Evolutionary conservation across 768 basidiomycete genomes (phyloP), one percentile per base, ranked within the genome.

Genomic region (Gyrodon lividus): DNA sequence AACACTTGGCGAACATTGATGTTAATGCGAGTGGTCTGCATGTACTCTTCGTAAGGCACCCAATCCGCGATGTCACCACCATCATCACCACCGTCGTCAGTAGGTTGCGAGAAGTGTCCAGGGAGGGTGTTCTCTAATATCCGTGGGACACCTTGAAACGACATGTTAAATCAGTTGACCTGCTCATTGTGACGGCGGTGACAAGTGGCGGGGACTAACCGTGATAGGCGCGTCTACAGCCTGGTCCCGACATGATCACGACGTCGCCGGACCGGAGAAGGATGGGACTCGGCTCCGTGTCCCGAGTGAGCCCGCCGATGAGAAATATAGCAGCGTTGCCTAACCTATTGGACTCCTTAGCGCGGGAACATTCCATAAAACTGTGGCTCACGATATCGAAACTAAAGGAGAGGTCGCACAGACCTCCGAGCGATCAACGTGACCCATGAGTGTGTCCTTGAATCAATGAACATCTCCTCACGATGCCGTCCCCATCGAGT

Each of bases 341-440:
- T 7, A 98, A 80, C 2, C 94, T 96, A 58, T 2, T 13, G 13
- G 10, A 5, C 12, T 12, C 31, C 23, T 56, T 2, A 50, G 37
- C 23, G 17, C 48, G n/a, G 31, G 19, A 2, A 10, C 44, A 19
- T 16, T 12, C 16, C 8, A 19, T 9, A 14, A 9, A 30, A 24
- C 42, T 16, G 43, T 41, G 42, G 68, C 88, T 60, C 58, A 95
- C 94, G 94, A 97, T 44, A 99, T 84, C 0, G 93, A 97, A 5
- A 98, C 91, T 0, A 99, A 78, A 0, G 96, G 96, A 0, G 92
- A 86, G 5, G 91, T 91, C 2, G 92, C 84, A 59, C 94, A 96
- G 8, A 96, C 78, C 71, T 99, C 96, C 19, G 95, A 93, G 17
- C 91, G 88, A 68, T 99, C 96, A n/a, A 97, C 92, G 67, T 99